Base-by-base conservation (phyloP, 2,329 filamentous ascomycete genomes). In the Fusarium irregulare region DNA sequence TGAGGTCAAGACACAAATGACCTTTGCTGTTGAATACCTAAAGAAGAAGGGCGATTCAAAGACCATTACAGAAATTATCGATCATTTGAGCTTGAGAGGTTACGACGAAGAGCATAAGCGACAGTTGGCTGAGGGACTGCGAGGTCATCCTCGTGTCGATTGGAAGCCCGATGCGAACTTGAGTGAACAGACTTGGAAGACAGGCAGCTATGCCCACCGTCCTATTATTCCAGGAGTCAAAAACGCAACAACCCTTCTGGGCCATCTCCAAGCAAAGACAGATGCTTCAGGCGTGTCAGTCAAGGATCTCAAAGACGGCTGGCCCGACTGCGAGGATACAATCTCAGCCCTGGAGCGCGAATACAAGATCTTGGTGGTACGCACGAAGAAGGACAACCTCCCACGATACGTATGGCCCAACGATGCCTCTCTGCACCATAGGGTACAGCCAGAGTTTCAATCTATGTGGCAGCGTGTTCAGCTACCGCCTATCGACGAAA, bases 301-400 rank as follows among this genome's bases (percentile, higher is more conserved):
- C 68, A 94, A 93, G 79, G 94, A 98, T 75, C 87, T 99, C 66
- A 97, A 97, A 81, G 96, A 99, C 78, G 96, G 96, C 68, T 99
- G 96, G 96, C 90, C 91, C 25, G 91, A 91, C 74, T 97, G 93
- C 76, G 90, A 94, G 65, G 88, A 91, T 21, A 88, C 92, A 12
- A 92, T 99, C 78, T 88, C 92, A 68, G 85, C 88, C 72, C 86
- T 99, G 54, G 95, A 98, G 83, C 82, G 81, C 42, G 88, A 92
- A 78, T 91, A 94, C 76, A 91, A 91, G 79, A 86, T 98, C 47
- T 86, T 98, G 37, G 93, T 98, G 8, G 92, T 93, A 23, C 89
- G 94, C 66, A 94, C 94, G 59, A 97, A 96, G 82, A 98, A 98
- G 83, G 95, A 98, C 78, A 91, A 92, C 76, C 88, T 92, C 73